phyloP scores from a whole-genome alignment of 805 yeast genomes.

The Candida glaebosa region DNA sequence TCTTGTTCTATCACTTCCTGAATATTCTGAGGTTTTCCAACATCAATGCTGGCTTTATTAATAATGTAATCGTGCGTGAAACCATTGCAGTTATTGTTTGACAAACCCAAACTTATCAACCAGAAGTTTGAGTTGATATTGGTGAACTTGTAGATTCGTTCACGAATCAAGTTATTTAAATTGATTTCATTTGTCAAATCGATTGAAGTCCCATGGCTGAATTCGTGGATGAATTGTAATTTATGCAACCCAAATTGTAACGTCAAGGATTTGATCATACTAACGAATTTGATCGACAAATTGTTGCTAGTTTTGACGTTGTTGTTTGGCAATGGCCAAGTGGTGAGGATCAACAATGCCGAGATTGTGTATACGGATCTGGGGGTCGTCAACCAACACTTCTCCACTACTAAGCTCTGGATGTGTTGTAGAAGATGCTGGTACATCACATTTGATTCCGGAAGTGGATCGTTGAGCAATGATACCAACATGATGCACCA shows the following conservation, averaged over 20 bases:
- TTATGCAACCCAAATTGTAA: constrained; percentile 43
- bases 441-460: constrained; percentile 12
- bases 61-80: constrained; percentile 36
- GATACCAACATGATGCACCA: constrained; percentile 40
- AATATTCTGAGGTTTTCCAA: background rate
- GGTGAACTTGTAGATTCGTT: constrained; percentile 40
- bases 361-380: constrained; percentile 38
- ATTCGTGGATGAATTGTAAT: constrained; percentile 38
- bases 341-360: constrained; percentile 38
- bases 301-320: constrained; percentile 25
- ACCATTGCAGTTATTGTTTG: constrained; percentile 27
- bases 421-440: constrained; percentile 27
- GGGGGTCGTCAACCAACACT: constrained; percentile 45
- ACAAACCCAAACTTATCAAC: constrained; percentile 38
- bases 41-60: constrained; percentile 22
- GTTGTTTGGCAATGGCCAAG: constrained; percentile 41
- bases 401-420: constrained; percentile 35
- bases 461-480: constrained; percentile 19
- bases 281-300: constrained; percentile 32
- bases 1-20: background rate
- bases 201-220: constrained; percentile 32
- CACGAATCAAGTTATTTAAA: constrained; percentile 33
- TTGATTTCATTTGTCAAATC: constrained; percentile 23
- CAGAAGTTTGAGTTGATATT: constrained; percentile 42
- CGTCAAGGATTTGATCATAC: constrained; percentile 36